Evolutionary conservation across 1,284 basidiomycete species (phyloP), one percentile per base, ranked within the genome.

Genomic region (Grifola frondosa): DNA sequence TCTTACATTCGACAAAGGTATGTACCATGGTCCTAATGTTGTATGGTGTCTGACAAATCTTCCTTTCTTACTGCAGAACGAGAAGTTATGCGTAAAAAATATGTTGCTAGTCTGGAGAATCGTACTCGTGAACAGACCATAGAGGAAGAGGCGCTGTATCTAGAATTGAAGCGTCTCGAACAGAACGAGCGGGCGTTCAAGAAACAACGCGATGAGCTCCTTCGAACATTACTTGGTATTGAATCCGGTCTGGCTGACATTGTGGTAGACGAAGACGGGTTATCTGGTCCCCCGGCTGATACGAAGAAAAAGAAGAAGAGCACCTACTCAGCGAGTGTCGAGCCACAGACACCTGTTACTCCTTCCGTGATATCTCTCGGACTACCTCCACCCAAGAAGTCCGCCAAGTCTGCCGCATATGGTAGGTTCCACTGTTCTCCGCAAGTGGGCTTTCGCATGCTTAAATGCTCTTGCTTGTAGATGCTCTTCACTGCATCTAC

Each of bases 71-170:
- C 56, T 50, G 19, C 35, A 92, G 92, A 89, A 25, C 87, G 92
- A 38, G 97, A 99, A 64, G 70, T 83, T 16, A 87, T 86, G 51
- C 85, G 97, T 44, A 98, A 96, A 66, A 83, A 84, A 49, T 97
- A 97, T 56, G 78, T 98, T 9, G 71, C 79, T 3, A 88, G 86
- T 48, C 78, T 99, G 11, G 91, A 96, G 65, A 82, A 80, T 44
- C 84, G 96, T 9, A 92, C 93, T 0, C 79, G 85, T 1, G 84
- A 90, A 40, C 92, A 98, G 66, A 84, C 97, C 30, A 85, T 86
- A 8, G 96, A 99, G 62, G 97, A 99, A 71, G 95, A 98, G 58
- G 91, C 93, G 4, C 75, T 99, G 0, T 99, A 93, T 67, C 73
- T 98, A 52, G 95, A 99, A 64, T 80, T 97, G 38, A 93, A 96